These are phyloP conservation scores for Linderina pennispora DNA, from an alignment of 192 early-diverging fungal species.

Conservation along the genomic window DNA sequence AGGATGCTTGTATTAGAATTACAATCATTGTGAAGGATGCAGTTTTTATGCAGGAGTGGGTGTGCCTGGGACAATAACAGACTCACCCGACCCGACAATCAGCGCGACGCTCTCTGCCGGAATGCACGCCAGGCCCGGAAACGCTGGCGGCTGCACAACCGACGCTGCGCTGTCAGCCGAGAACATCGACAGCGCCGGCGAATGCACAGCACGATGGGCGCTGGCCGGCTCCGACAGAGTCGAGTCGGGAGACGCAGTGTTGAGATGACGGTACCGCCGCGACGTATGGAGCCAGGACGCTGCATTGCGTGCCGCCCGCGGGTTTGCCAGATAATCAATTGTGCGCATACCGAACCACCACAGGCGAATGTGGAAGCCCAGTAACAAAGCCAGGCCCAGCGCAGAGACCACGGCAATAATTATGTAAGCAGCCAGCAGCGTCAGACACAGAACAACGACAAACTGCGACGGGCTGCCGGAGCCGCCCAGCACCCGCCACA, in stretches of 20 bases:
- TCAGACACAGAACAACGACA: slow-evolving; percentile 9
- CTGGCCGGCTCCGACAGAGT: too few species aligned
- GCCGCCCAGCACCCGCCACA: slow-evolving; percentile 15
- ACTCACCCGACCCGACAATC: slow-evolving; percentile 30
- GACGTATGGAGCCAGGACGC: slow-evolving; percentile 10
- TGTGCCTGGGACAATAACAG: slow-evolving; percentile 8
- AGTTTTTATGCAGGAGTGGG: too few species aligned
- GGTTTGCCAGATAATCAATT: slow-evolving; percentile 20
- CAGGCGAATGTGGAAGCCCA: slow-evolving; percentile 32
- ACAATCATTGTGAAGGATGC: too few species aligned
- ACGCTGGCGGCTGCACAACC: not conserved
- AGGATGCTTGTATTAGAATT: too few species aligned
- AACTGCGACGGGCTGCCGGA: too few species aligned
- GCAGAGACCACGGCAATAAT: slow-evolving; percentile 15
- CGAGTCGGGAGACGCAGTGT: slow-evolving; percentile 1
- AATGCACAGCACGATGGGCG: not conserved
- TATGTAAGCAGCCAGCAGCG: slow-evolving; percentile 15
- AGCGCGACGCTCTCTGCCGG: slow-evolving; percentile 14
- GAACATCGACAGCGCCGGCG: slow-evolving; percentile 1
- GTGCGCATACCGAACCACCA: slow-evolving; percentile 32
- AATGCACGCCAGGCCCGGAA: slow-evolving; percentile 10
- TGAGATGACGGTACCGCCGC: slow-evolving; percentile 20
- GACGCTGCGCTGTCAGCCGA: not conserved
- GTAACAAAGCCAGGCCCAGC: slow-evolving; percentile 21
- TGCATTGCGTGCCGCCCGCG: slow-evolving; percentile 4